Evolutionary conservation across 192 early-diverging fungal species (phyloP).

Genomic region (Podila horticola): DNA sequence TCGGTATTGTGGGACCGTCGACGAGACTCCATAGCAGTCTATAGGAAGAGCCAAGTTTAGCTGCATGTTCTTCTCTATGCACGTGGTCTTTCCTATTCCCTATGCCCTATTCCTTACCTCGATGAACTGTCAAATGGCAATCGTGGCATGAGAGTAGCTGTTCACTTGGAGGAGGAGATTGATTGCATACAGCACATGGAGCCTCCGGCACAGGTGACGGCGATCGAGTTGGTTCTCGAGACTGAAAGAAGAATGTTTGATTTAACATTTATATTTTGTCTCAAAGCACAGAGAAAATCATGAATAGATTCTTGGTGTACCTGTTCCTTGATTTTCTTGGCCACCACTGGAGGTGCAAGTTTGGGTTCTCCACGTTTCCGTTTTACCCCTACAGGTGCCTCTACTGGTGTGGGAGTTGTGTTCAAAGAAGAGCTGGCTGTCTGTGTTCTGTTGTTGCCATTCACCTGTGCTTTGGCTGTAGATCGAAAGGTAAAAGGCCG

Average conservation of each 20-base stretch:
- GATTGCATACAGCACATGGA: conserved; percentile 56
- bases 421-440: not conserved
- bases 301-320: not conserved
- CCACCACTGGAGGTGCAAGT: not conserved
- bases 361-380: conserved; percentile 29
- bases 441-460: conserved; percentile 5
- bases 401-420: not conserved
- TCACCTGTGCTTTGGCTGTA: conserved; percentile 16
- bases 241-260: conserved; percentile 7
- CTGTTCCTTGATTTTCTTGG: conserved; percentile 46
- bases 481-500: not conserved
- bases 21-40: conserved; percentile 61
- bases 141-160: conserved; percentile 54
- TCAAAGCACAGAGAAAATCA: not conserved
- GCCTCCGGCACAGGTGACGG: conserved; percentile 47
- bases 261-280: not conserved
- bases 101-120: conserved; percentile 30
- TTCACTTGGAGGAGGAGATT: conserved; percentile 16
- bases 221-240: conserved; percentile 40
- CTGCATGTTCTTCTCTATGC: too few relatives aligned
- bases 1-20: conserved; percentile 1
- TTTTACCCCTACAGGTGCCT: conserved; percentile 17
- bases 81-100: not conserved
- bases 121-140: conserved; percentile 62
- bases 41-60: not conserved